Conservation (phyloP, 2,329 filamentous ascomycete species). For the Penicillium brevicompactum region DNA sequence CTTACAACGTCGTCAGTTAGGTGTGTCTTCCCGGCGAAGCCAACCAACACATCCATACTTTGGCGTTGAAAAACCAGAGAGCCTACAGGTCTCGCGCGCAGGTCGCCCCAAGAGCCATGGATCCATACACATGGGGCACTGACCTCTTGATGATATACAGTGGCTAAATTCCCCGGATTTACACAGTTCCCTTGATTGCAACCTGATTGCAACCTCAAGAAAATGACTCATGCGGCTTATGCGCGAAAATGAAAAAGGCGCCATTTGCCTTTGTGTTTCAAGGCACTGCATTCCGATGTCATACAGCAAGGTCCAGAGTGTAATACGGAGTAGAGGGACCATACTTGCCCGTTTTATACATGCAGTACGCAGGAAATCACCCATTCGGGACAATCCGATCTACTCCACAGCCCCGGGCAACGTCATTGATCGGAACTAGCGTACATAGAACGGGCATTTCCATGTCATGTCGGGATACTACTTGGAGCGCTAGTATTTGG, state of each 20-base stretch:
- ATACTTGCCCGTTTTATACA: neutral
- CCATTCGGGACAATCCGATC: neutral
- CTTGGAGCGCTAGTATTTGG: neutral
- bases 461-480: neutral
- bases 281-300: neutral
- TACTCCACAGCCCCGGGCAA: slow-evolving; percentile 2
- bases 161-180: neutral
- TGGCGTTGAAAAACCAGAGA: too few relatives aligned
- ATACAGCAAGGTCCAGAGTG: neutral
- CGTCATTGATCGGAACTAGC: slow-evolving; percentile 4
- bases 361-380: neutral
- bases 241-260: neutral
- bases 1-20: neutral
- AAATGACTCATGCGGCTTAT: neutral
- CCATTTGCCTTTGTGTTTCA: neutral
- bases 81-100: neutral
- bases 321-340: too few relatives aligned
- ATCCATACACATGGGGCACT: neutral
- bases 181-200: neutral
- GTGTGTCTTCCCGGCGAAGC: neutral
- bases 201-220: neutral
- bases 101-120: neutral
- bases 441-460: neutral
- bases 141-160: neutral
- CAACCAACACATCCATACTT: neutral